Conservation (phyloP, 2,329 filamentous ascomycete genomes). For the Aspergillus latus region DNA sequence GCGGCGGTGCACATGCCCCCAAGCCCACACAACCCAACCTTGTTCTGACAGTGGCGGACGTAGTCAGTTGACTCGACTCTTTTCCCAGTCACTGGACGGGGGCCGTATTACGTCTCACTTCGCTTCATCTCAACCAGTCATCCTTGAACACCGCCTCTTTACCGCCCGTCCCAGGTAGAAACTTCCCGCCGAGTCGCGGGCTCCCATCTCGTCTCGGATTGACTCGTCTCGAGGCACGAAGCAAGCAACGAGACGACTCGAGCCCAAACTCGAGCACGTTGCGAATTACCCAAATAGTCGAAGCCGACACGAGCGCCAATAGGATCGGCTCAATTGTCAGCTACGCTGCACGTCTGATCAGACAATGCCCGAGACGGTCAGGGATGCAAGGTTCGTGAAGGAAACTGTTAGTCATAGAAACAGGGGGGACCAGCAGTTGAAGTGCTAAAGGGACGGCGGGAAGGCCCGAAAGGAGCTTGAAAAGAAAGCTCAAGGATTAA, state of each 20-base stretch:
- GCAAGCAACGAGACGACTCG: no score
- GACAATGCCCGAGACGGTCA: background rate
- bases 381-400: background rate
- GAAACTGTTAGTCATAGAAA: conserved; percentile 11
- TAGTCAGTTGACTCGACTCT: background rate
- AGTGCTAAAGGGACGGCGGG: background rate
- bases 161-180: background rate
- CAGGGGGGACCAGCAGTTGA: background rate
- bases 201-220: no score
- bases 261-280: conserved; percentile 2
- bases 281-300: conserved; percentile 8
- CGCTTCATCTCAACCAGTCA: background rate
- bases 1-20: background rate
- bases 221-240: no score
- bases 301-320: conserved; percentile 1
- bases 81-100: background rate
- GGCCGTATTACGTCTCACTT: background rate
- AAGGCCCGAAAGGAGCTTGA: background rate
- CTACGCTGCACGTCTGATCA: background rate
- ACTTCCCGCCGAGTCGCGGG: no score
- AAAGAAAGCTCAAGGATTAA: background rate
- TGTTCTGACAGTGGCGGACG: background rate
- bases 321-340: conserved; percentile 6
- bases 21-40: background rate
- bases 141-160: background rate